phyloP scores from a whole-genome alignment of 2,329 filamentous ascomycete species.

The Botryotinia convoluta region DNA sequence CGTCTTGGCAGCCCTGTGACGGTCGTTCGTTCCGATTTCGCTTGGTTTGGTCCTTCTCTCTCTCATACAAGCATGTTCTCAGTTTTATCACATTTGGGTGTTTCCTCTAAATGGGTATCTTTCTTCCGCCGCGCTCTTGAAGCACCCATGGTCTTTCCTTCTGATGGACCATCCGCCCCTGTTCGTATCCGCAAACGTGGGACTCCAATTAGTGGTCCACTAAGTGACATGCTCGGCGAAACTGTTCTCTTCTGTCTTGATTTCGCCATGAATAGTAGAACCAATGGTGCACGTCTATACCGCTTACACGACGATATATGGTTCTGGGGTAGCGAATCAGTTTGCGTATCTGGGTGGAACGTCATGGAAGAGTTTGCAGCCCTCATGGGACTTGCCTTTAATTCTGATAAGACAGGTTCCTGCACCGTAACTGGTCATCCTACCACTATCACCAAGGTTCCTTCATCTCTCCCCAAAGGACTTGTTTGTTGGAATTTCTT shows the following conservation, averaged over 20 bases:
- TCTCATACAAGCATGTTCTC: conserved; percentile 58
- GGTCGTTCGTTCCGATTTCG: conserved; percentile 56
- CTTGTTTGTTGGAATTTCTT: conserved; percentile 58
- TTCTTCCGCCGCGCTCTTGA: conserved; percentile 61
- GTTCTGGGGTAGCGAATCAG: conserved; percentile 60
- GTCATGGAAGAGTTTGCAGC: conserved; percentile 53
- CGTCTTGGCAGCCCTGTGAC: conserved; percentile 44
- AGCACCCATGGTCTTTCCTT: conserved; percentile 55
- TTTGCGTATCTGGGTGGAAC: conserved; percentile 55
- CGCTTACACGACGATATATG: conserved; percentile 65
- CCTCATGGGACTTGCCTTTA: conserved; percentile 56
- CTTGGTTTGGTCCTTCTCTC: conserved; percentile 56
- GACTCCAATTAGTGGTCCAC: conserved; percentile 55
- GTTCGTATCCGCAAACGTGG: conserved; percentile 52
- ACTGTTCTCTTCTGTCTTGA: conserved; percentile 62
- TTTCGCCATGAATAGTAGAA: conserved; percentile 59
- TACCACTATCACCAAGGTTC: conserved; percentile 22
- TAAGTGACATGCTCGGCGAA: conserved; percentile 61
- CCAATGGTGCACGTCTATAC: conserved; percentile 54
- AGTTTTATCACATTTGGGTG: conserved; percentile 57
- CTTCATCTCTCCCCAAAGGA: conserved; percentile 46
- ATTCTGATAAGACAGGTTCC: conserved; percentile 55
- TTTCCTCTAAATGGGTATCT: conserved; percentile 53
- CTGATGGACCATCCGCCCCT: conserved; percentile 49
- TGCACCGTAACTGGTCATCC: conserved; percentile 40